phyloP scores from a whole-genome alignment of 2,329 filamentous ascomycete species.

The Ascochyta clinopodiicola region DNA sequence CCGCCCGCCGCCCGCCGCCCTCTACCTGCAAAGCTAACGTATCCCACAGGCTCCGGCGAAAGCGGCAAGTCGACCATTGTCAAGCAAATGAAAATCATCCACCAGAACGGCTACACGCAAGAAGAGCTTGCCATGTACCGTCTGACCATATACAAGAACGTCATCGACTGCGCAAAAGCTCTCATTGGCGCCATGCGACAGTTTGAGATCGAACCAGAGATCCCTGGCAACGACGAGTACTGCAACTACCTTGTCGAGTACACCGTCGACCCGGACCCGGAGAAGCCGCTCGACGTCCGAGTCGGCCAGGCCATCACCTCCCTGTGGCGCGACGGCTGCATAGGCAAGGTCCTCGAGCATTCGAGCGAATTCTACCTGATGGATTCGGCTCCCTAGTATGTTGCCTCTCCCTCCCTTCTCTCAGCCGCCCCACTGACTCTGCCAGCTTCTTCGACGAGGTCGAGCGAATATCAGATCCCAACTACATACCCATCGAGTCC shows the following conservation, averaged over 20 bases:
- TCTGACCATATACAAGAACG: slow-evolving; percentile 96
- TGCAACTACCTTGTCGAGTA: slow-evolving; percentile 86
- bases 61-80: slow-evolving; percentile 99
- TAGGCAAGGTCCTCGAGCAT: slow-evolving; percentile 83
- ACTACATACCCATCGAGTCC: slow-evolving; percentile 92
- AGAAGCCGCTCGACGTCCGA: slow-evolving; percentile 79
- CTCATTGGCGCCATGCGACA: slow-evolving; percentile 91
- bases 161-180: slow-evolving; percentile 94
- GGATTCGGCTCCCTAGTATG: slow-evolving; percentile 98
- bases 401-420: slow-evolving; percentile 4
- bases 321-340: slow-evolving; percentile 88
- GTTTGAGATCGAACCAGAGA: slow-evolving; percentile 82
- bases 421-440: slow-evolving; percentile 8
- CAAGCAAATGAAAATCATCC: slow-evolving; percentile 99
- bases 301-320: slow-evolving; percentile 84
- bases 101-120: slow-evolving; percentile 94
- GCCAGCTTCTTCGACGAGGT: slow-evolving; percentile 94
- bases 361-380: slow-evolving; percentile 99
- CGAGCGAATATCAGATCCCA: slow-evolving; percentile 77
- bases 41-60: slow-evolving; percentile 82
- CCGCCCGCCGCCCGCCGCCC: no score
- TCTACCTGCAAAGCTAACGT: slow-evolving; percentile 33
- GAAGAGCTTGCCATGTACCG: slow-evolving; percentile 95
- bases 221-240: slow-evolving; percentile 73
- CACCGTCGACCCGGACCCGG: slow-evolving; percentile 87